A percentile compares a stretch with the other conserved stretches of the same genome.
Evolutionary conservation across 2,329 filamentous ascomycete species (phyloP).

Genomic region (Alternaria sp.): DNA sequence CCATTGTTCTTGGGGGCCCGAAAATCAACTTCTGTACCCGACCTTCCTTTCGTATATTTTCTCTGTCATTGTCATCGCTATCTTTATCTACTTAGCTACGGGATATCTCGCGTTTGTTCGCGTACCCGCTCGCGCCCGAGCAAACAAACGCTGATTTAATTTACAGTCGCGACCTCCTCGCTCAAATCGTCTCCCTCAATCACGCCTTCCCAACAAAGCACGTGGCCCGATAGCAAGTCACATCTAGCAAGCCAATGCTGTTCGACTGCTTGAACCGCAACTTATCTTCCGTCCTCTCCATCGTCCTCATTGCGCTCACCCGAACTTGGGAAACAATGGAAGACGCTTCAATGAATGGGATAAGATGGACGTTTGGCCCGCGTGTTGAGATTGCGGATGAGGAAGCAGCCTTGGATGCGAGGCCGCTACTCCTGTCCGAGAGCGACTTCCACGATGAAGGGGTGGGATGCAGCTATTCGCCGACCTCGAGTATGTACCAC

Average conservation of each 20-base stretch:
- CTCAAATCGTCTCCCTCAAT: background rate
- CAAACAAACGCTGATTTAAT: background rate
- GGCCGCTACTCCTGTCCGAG: constrained; percentile 3
- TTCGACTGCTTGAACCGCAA: background rate
- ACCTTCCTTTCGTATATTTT: background rate
- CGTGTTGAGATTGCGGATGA: background rate
- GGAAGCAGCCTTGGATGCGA: constrained; percentile 5
- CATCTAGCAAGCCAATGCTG: background rate
- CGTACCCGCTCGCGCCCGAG: background rate
- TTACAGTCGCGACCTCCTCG: background rate
- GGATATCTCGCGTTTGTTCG: background rate
- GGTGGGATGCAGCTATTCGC: background rate
- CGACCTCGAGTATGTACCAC: background rate
- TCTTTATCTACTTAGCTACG: background rate
- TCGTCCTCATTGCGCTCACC: background rate
- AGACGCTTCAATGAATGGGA: background rate
- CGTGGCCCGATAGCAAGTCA: background rate
- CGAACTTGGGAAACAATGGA: constrained; percentile 8
- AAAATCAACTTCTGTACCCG: background rate
- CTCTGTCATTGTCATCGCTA: background rate
- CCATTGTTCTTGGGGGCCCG: background rate
- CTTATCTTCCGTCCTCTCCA: background rate
- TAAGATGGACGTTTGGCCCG: constrained; percentile 10
- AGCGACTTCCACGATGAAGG: background rate
- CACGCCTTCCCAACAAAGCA: background rate